Evolutionary conservation across 441 rosid genomes (phyloP), one percentile per base, ranked within the genome.

Genomic region (Pelargonium fulgidum): DNA sequence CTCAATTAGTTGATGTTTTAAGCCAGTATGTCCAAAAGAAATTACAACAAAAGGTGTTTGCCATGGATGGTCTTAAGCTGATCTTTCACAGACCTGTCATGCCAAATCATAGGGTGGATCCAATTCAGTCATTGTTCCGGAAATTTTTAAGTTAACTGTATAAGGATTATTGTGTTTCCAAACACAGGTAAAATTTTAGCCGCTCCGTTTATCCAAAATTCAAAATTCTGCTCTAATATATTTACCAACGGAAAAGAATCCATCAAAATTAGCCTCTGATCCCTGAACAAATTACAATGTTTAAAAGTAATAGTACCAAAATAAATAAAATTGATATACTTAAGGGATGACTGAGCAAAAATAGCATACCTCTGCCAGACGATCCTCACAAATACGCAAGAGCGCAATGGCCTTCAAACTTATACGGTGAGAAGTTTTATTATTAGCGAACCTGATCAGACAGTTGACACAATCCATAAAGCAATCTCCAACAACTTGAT

Each of bases 331-430:
- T 33, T 39, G 62, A 58, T n/a, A 63, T 45, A 65, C 69, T 65
- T 62, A 47, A 76, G 45, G 45, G 44, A 41, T 14, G 67, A 24
- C 73, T 20, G 26, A 59, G 70, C 45, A 7, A 19, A 41, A 62
- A 63, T 52, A 68, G 80, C 45, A 62, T 59, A 95, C 99, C 98
- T 96, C 99, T 44, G 98, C 99, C 66, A 96, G 84, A 74, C 98
- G 97, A 84, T 96, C 98, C 82, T 96, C 99, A 78, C 99, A 96
- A 80, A 96, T 96, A 61, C 98, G 93, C 76, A 96, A 91, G 70
- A 96, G 98, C 69, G 99, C 99, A 85, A 96, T 89, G 68, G 99
- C 98, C 88, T 96, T 96, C 85, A 96, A 83, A 82, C 99, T 92
- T 87, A 93, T 96, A 17, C 97, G 89, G 71, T 85, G 96, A 69